Conservation (phyloP, 305 asterid genomes). For the Petunia hybrid region DNA sequence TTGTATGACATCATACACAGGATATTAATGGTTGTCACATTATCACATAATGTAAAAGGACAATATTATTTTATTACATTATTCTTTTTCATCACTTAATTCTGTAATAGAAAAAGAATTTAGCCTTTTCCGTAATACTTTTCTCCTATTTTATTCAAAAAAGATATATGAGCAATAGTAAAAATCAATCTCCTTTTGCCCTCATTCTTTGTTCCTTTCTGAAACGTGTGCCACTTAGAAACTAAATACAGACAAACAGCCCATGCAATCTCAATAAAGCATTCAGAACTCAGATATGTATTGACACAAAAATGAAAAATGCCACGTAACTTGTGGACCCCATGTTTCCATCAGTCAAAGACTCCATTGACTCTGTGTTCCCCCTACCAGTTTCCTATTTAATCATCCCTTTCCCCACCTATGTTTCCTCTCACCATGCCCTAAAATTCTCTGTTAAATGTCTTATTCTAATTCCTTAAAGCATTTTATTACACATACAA, state of each 20-base stretch:
- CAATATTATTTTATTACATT: not conserved
- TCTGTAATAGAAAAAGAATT: not conserved
- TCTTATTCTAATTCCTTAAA: not conserved
- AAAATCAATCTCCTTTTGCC: no score
- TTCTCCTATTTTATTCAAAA: no score
- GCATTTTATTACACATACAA: not conserved
- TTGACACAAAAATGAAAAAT: not conserved
- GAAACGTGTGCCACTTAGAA: not conserved
- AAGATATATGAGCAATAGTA: no score
- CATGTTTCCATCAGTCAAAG: conserved; percentile 21
- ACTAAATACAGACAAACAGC: not conserved
- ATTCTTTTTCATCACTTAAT: not conserved
- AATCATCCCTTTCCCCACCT: conserved; percentile 28
- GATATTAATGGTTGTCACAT: not conserved
- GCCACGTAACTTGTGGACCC: conserved; percentile 35
- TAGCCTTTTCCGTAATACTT: not conserved
- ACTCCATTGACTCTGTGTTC: conserved; percentile 4
- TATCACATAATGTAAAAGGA: not conserved
- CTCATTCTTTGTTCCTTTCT: not conserved
- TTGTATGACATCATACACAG: not conserved
- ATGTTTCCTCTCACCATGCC: conserved; percentile 33
- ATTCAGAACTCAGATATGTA: not conserved
- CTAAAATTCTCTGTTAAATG: conserved; percentile 20
- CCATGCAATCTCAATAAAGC: conserved; percentile 16
- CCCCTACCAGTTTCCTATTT: conserved; percentile 36